A percentile compares a stretch with the other conserved stretches of the same genome.
Evolutionary conservation across 306 rosid genomes (phyloP).

Genomic region (Phaseolus lunatus): DNA sequence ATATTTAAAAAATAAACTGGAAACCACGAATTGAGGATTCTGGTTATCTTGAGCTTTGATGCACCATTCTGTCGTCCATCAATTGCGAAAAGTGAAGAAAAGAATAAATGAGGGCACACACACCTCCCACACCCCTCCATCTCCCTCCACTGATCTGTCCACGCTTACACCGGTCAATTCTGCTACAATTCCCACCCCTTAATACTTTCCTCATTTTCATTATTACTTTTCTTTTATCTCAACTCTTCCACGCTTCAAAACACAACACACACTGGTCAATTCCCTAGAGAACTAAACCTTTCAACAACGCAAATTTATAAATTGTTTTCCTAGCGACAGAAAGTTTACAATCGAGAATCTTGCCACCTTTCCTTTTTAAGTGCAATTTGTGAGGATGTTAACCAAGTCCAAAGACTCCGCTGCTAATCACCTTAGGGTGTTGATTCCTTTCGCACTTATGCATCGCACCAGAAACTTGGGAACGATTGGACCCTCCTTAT

Average conservation of each 20-base stretch:
- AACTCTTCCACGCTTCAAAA: neutral
- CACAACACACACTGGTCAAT: neutral
- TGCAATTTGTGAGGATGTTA: slow-evolving; percentile 58
- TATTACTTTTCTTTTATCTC: neutral
- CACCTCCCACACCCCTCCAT: slow-evolving; percentile 43
- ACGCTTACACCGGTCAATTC: slow-evolving; percentile 33
- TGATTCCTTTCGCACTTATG: slow-evolving; percentile 49
- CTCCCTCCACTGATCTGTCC: slow-evolving; percentile 44
- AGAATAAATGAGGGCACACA: slow-evolving; percentile 38
- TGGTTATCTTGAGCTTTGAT: slow-evolving; percentile 49
- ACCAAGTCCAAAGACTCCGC: slow-evolving; percentile 34
- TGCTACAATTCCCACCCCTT: slow-evolving; percentile 33
- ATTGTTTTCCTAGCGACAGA: slow-evolving; percentile 41
- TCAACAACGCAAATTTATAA: slow-evolving; percentile 34
- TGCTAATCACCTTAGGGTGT: slow-evolving; percentile 42
- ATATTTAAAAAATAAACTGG: slow-evolving; percentile 24
- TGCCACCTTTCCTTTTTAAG: slow-evolving; percentile 40
- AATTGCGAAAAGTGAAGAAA: slow-evolving; percentile 46
- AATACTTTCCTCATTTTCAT: slow-evolving; percentile 14
- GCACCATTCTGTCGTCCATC: slow-evolving; percentile 60
- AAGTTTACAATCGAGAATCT: slow-evolving; percentile 46
- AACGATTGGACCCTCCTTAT: slow-evolving; percentile 34
- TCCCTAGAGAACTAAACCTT: slow-evolving; percentile 33
- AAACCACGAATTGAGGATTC: slow-evolving; percentile 63
- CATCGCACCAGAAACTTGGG: slow-evolving; percentile 39